Conservation (phyloP, 192 early-diverging fungal genomes). For the Phycomyces nitens region DNA sequence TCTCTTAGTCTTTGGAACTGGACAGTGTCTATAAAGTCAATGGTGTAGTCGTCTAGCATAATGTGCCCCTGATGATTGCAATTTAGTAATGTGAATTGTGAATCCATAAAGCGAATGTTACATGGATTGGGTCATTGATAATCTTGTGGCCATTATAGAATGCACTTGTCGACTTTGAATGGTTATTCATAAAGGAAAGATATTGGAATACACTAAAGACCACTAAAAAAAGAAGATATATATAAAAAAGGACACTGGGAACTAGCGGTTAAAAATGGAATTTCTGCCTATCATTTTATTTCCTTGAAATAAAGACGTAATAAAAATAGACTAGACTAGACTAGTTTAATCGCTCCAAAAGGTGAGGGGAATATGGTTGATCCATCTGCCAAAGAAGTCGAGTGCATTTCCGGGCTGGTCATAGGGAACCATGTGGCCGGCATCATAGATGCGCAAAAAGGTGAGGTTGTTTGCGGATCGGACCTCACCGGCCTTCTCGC, state of each 20-base stretch:
- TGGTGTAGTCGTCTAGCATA: constrained; percentile 56
- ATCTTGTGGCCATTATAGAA: constrained; percentile 26
- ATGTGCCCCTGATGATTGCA: constrained; percentile 61
- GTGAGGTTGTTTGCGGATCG: constrained; percentile 3
- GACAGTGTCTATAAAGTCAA: constrained; percentile 84
- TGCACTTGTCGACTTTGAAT: constrained; percentile 1
- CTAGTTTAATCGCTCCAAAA: constrained; percentile 15
- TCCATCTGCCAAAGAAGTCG: constrained; percentile 11
- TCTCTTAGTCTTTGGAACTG: constrained; percentile 96
- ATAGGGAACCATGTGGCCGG: constrained; percentile 12
- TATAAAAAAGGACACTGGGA: no score
- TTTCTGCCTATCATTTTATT: no score
- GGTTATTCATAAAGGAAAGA: no score
- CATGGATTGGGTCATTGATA: constrained; percentile 78
- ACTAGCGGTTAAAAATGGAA: no score
- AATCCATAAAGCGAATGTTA: constrained; percentile 27
- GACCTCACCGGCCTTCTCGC: constrained; percentile 9
- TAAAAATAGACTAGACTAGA: no score
- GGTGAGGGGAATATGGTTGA: not conserved
- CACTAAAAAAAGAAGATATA: no score
- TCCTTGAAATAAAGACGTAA: no score
- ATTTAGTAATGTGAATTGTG: not conserved
- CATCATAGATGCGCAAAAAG: constrained; percentile 10
- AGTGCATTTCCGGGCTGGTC: constrained; percentile 19
- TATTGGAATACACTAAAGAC: no score